phyloP scores from a whole-genome alignment of 2,329 filamentous ascomycete genomes.

The Hymenoscyphus fraxineus region DNA sequence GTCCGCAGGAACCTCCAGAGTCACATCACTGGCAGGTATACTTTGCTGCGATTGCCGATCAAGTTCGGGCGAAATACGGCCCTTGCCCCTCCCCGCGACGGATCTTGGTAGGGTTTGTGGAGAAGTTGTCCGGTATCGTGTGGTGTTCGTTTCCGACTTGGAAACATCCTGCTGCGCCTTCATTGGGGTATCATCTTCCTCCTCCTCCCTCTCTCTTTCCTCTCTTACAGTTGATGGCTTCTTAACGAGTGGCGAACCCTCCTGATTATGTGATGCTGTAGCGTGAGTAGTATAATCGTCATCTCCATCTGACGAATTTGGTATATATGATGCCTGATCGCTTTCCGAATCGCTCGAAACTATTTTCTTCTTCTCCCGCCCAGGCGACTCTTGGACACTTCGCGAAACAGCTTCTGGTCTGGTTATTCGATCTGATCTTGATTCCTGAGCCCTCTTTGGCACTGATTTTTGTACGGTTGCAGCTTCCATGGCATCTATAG shows the following conservation, averaged over 20 bases:
- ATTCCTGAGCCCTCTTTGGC: slow-evolving; percentile 8
- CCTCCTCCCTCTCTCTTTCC: slow-evolving; percentile 41
- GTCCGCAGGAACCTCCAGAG: slow-evolving; percentile 13
- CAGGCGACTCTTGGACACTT: slow-evolving; percentile 12
- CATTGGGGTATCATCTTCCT: slow-evolving; percentile 30
- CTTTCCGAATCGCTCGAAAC: slow-evolving; percentile 27
- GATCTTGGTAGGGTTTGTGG: slow-evolving; percentile 29
- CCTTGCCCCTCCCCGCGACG: slow-evolving; percentile 25
- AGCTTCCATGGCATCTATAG: slow-evolving; percentile 38
- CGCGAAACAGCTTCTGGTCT: slow-evolving; percentile 6
- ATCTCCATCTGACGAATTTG: slow-evolving; percentile 32
- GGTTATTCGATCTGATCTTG: slow-evolving; percentile 4
- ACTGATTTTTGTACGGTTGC: slow-evolving; percentile 12
- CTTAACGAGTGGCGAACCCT: slow-evolving; percentile 33
- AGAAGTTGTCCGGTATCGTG: slow-evolving; percentile 21
- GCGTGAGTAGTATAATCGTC: slow-evolving; percentile 24
- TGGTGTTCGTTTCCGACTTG: slow-evolving; percentile 14
- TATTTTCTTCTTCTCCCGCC: slow-evolving; percentile 24
- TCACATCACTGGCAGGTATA: slow-evolving; percentile 26
- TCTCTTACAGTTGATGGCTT: slow-evolving; percentile 47
- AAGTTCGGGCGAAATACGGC: slow-evolving; percentile 24
- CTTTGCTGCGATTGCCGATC: slow-evolving; percentile 22
- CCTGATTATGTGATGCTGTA: slow-evolving; percentile 19
- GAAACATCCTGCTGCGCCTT: slow-evolving; percentile 11
- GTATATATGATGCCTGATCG: slow-evolving; percentile 27